Evolutionary conservation across 768 basidiomycete genomes (phyloP).

Genomic region (Chalciporus chontae): DNA sequence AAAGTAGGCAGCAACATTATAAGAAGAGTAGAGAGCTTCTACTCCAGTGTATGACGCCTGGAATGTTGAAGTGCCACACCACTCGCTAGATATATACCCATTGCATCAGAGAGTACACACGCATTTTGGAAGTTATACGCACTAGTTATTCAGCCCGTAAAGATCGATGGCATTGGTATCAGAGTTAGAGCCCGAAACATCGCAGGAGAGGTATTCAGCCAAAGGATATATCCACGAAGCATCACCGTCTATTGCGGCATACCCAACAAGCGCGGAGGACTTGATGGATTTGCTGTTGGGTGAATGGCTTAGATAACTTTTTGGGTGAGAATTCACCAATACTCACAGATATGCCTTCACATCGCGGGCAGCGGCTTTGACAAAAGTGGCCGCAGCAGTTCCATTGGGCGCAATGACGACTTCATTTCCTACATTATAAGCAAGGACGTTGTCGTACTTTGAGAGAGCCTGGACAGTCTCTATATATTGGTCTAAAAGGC

Average conservation of each 20-base stretch:
- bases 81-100: conserved; percentile 49
- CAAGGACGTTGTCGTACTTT: conserved; percentile 87
- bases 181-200: conserved; percentile 48
- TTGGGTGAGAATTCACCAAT: neutral
- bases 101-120: neutral
- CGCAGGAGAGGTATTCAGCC: conserved; percentile 80
- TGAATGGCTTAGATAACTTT: neutral
- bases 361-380: conserved; percentile 92
- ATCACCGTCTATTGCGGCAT: conserved; percentile 79
- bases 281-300: conserved; percentile 53
- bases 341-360: conserved; percentile 78
- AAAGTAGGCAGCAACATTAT: conserved; percentile 85
- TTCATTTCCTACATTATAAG: conserved; percentile 90
- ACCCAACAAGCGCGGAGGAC: conserved; percentile 71
- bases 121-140: conserved; percentile 26
- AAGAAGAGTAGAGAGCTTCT: conserved; percentile 53
- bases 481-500: conserved; percentile 75
- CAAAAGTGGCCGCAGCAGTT: conserved; percentile 68
- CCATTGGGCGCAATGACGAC: conserved; percentile 50
- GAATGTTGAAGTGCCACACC: conserved; percentile 73
- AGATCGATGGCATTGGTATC: conserved; percentile 71
- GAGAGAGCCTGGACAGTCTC: conserved; percentile 74
- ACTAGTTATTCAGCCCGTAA: conserved; percentile 88
- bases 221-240: conserved; percentile 58
- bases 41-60: conserved; percentile 52